Evolutionary conservation across 139 green algal genomes (phyloP).

Genomic region (Closterium sp.): DNA sequence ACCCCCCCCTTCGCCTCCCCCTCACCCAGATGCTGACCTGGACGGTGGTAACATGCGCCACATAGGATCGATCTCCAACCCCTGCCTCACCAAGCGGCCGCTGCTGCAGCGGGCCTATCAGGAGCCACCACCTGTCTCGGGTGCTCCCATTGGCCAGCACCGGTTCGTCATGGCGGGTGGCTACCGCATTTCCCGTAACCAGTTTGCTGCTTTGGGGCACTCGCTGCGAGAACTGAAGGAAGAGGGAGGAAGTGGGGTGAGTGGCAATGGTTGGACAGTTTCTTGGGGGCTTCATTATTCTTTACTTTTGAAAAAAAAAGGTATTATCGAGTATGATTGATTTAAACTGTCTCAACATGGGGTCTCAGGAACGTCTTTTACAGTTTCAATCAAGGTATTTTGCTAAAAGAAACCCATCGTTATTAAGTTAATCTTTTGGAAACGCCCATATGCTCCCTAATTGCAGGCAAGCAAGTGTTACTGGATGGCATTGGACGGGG

Average conservation of each 20-base stretch:
- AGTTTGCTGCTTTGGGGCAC: not conserved
- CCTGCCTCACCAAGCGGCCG: not conserved
- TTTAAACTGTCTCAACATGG: too few species aligned
- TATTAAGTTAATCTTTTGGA: too few species aligned
- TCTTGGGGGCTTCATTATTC: too few species aligned
- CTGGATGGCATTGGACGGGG: not conserved
- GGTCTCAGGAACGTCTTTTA: too few species aligned
- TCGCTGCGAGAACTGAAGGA: not conserved
- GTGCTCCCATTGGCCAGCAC: not conserved
- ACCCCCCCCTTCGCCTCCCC: not conserved
- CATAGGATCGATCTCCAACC: not conserved
- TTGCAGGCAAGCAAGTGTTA: not conserved
- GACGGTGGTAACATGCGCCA: not conserved
- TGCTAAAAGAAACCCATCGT: too few species aligned
- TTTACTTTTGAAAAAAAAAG: too few species aligned
- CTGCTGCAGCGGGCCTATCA: not conserved
- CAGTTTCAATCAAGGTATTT: too few species aligned
- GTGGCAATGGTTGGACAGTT: too few species aligned
- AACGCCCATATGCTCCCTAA: too few species aligned
- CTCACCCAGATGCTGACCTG: not conserved
- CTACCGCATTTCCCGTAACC: not conserved
- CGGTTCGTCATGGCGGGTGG: slow-evolving; percentile 5
- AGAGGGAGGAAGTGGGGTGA: not conserved
- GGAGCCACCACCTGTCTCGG: not conserved
- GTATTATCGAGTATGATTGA: too few species aligned